These are phyloP conservation scores for Furcasterigmium sp. DNA, from an alignment of 2,329 filamentous ascomycete genomes.

Conservation along the genomic window DNA sequence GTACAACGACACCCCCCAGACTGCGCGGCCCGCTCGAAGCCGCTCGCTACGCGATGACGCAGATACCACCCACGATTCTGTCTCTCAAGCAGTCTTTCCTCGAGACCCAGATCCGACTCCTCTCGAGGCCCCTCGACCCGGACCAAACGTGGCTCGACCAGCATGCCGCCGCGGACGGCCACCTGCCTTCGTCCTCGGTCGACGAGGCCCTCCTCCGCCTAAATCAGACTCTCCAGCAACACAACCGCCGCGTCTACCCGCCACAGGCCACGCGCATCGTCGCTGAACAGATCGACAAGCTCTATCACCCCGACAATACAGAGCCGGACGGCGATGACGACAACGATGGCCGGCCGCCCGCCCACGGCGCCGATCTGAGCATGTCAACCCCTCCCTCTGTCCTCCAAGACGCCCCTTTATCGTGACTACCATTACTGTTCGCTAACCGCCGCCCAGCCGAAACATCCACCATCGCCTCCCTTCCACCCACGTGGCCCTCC, in stretches of 20 bases:
- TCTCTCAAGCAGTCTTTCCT: conserved; percentile 62
- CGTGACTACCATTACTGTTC: no score
- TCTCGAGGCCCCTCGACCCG: conserved; percentile 54
- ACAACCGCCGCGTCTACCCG: conserved; percentile 60
- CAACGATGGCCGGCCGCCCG: conserved; percentile 16
- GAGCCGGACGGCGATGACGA: conserved; percentile 24
- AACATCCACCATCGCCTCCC: conserved; percentile 30
- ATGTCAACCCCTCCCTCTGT: not conserved
- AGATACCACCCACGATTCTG: conserved; percentile 47
- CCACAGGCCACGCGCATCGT: conserved; percentile 66
- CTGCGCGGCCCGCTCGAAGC: no score
- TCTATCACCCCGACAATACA: conserved; percentile 47
- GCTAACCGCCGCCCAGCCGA: not conserved
- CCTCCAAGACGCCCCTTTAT: no score
- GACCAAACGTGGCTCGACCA: conserved; percentile 46
- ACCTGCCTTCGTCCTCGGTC: conserved; percentile 42
- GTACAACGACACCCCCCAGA: not conserved
- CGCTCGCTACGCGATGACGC: conserved; percentile 22
- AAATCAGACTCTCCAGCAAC: conserved; percentile 59
- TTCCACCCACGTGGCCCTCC: conserved; percentile 42
- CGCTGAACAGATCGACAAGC: conserved; percentile 64
- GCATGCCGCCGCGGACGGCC: conserved; percentile 35
- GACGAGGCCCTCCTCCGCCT: conserved; percentile 53
- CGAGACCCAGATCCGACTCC: conserved; percentile 53
- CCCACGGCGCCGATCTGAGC: conserved; percentile 32